A percentile compares a stretch with the other conserved stretches of the same genome.
These are phyloP conservation scores for Zygosaccharomyces rouxii DNA, from an alignment of 805 yeast species.

Conservation along the genomic window DNA sequence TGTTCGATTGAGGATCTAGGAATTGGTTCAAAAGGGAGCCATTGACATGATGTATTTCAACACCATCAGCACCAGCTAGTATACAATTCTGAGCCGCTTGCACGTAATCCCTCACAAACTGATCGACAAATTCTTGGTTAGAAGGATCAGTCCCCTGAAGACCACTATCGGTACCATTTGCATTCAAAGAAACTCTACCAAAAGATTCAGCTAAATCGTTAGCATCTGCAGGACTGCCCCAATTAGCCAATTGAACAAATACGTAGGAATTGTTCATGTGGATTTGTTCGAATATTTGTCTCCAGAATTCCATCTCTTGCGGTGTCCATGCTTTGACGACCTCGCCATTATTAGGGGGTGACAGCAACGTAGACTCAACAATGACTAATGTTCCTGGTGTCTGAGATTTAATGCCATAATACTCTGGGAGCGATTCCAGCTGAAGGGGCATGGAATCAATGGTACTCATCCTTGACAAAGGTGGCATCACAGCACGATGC, in stretches of 20 bases:
- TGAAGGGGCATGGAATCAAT: conserved; percentile 33
- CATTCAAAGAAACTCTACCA: conserved; percentile 30
- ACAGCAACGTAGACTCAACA: conserved; percentile 48
- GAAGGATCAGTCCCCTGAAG: conserved; percentile 31
- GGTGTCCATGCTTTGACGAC: conserved; percentile 29
- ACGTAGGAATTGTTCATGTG: conserved; percentile 44
- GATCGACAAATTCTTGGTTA: conserved; percentile 34
- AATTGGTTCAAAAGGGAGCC: conserved; percentile 57
- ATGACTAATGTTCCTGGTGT: conserved; percentile 52
- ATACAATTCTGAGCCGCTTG: conserved; percentile 38
- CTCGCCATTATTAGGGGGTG: conserved; percentile 36
- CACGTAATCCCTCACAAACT: conserved; percentile 39
- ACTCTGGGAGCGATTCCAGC: conserved; percentile 38
- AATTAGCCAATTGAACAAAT: conserved; percentile 48
- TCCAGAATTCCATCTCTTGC: conserved; percentile 45
- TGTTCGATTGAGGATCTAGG: conserved; percentile 40
- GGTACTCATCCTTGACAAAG: conserved; percentile 39
- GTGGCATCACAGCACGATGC: conserved; percentile 38
- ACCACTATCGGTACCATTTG: conserved; percentile 36
- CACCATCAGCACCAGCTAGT: conserved; percentile 45
- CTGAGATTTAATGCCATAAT: conserved; percentile 49
- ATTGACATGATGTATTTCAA: conserved; percentile 63
- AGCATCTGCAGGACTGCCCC: conserved; percentile 41
- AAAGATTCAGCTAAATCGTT: conserved; percentile 18
- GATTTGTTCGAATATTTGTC: conserved; percentile 41